Evolutionary conservation across 2,329 filamentous ascomycete species (phyloP).

Genomic region (Fusarium goolgardi): DNA sequence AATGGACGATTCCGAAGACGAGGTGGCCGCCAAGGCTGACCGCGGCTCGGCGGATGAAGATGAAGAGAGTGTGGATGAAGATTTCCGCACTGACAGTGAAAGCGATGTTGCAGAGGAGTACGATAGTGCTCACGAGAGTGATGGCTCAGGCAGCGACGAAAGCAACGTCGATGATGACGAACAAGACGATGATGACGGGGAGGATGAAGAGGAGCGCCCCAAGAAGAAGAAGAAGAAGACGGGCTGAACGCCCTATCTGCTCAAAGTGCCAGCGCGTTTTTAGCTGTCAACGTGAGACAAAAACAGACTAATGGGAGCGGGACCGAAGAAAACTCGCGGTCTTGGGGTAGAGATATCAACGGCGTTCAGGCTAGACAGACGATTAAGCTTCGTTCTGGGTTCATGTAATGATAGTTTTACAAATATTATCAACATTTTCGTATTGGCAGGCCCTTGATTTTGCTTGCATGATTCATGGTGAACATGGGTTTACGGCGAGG

Average conservation of each 20-base stretch:
- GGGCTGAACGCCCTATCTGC: slow-evolving; percentile 33
- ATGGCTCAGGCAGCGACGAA: slow-evolving; percentile 73
- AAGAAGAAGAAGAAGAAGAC: slow-evolving; percentile 66
- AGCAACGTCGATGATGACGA: slow-evolving; percentile 62
- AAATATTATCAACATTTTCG: slow-evolving; percentile 11
- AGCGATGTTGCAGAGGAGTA: slow-evolving; percentile 97
- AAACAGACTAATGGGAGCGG: slow-evolving; percentile 36
- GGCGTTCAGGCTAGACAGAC: slow-evolving; percentile 49
- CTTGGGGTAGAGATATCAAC: slow-evolving; percentile 39
- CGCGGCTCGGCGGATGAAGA: slow-evolving; percentile 96
- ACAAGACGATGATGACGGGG: slow-evolving; percentile 57
- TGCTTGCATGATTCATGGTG: slow-evolving; percentile 14
- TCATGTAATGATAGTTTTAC: slow-evolving; percentile 25
- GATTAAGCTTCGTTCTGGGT: slow-evolving; percentile 24
- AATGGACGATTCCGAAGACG: slow-evolving; percentile 86
- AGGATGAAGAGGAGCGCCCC: slow-evolving; percentile 58
- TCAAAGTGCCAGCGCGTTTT: neutral
- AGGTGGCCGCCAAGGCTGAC: slow-evolving; percentile 77
- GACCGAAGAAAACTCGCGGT: slow-evolving; percentile 32
- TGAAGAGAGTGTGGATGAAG: slow-evolving; percentile 93
- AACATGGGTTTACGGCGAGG: slow-evolving; percentile 7
- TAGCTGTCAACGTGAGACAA: slow-evolving; percentile 4
- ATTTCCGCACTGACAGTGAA: slow-evolving; percentile 92
- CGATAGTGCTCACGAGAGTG: slow-evolving; percentile 90
- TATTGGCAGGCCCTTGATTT: neutral